Base-by-base conservation (phyloP, 441 rosid genomes). In the Hura crepitans region DNA sequence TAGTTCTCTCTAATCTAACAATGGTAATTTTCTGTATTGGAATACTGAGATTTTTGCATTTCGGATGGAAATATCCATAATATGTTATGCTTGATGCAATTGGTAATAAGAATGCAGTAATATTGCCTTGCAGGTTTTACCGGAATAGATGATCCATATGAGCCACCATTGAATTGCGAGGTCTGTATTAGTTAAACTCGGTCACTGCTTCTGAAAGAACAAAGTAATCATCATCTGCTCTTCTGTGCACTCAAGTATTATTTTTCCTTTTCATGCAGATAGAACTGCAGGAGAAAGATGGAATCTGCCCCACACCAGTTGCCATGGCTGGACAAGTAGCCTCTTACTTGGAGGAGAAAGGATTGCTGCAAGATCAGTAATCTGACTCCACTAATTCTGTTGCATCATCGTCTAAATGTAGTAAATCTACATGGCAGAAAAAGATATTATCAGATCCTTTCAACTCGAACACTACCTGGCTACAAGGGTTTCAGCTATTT, bases 131-230 rank as follows among this genome's bases (percentile, higher is more conserved):
- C 84, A 93, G 98, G 98, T 73, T 90, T 93, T 79, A 90, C 98
- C 18, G 97, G 98, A 51, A 86, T 90, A 50, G 97, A 93, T 77
- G 98, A 93, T 69, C 94, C 96, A 2, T 90, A 93, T 46, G 97
- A 93, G 77, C 83, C 94, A 2, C 98, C 98, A 4, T 65, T 87
- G 82, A 86, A 86, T n/a, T 87, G 97, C 49, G 98, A 93, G 96
- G 96, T 88, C 84, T 53, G 63, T 68, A 49, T 65, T 9, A 51
- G 55, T 20, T 62, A 14, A 68, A 25, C 39, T 4, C 54, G 22
- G 14, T 15, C 23, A 18, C 31, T 39, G 65, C 53, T 68, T 42
- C 43, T 54, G 27, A 64, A 66, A 53, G 33, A n/a, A 11, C 60
- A 9, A 18, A 31, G 31, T 49, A 50, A 39, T 14, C 9, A 55